Conservation (phyloP, 2,329 filamentous ascomycete species). For the Aspergillus neoniger region DNA sequence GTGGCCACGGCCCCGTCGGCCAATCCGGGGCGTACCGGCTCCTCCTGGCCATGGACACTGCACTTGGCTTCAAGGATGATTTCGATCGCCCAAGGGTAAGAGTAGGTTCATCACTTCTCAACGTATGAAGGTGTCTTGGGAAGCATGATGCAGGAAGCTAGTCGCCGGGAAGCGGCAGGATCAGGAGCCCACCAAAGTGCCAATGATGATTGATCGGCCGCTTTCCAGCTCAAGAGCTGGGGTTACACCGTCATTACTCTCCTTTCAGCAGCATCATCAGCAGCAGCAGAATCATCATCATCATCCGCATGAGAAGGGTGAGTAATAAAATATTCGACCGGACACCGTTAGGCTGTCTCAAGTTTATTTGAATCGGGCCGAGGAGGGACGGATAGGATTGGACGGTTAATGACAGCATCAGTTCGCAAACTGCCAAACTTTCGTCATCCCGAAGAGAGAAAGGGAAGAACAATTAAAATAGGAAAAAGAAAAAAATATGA, state of each 20-base stretch:
- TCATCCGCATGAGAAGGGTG: not conserved
- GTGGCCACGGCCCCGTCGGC: slow-evolving; percentile 16
- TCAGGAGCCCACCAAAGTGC: slow-evolving; percentile 13
- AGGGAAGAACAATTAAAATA: no score
- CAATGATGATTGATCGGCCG: slow-evolving; percentile 21
- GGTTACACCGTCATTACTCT: slow-evolving; percentile 24
- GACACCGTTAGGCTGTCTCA: slow-evolving; percentile 44
- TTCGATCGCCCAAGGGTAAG: slow-evolving; percentile 13
- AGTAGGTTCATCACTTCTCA: slow-evolving; percentile 10
- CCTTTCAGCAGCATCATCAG: not conserved
- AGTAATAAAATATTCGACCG: slow-evolving; percentile 23
- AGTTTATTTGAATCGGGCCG: slow-evolving; percentile 38
- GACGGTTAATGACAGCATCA: slow-evolving; percentile 15
- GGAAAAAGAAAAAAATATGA: no score
- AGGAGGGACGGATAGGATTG: slow-evolving; percentile 13
- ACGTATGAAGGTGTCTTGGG: slow-evolving; percentile 1
- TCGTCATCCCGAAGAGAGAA: not conserved
- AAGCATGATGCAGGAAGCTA: slow-evolving; percentile 18
- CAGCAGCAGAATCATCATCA: not conserved
- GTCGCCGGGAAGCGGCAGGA: slow-evolving; percentile 22
- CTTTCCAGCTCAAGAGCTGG: slow-evolving; percentile 15
- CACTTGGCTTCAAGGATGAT: slow-evolving; percentile 7
- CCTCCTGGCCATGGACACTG: slow-evolving; percentile 10
- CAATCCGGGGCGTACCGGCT: slow-evolving; percentile 14
- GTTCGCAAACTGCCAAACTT: slow-evolving; percentile 1